A percentile compares a stretch with the other conserved stretches of the same genome.
Evolutionary conservation across 2,329 filamentous ascomycete genomes (phyloP).

Genomic region (Raffaelea deltoideospora): DNA sequence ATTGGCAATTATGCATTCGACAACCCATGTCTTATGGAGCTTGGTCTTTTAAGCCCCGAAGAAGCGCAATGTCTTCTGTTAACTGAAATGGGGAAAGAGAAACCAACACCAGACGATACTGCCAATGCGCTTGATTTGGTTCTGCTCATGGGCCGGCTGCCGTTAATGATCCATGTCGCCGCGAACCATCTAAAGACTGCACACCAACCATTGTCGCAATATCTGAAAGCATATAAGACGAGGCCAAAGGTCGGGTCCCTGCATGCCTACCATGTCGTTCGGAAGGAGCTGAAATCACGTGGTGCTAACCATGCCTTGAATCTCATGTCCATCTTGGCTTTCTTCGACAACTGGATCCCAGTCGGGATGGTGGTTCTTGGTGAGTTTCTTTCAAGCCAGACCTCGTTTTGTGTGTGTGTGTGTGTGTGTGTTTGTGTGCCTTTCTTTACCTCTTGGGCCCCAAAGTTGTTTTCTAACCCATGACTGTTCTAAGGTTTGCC

Average conservation of each 20-base stretch:
- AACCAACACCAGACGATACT: conserved; percentile 36
- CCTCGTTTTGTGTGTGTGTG: no score
- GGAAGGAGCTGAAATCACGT: conserved; percentile 30
- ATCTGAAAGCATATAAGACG: conserved; percentile 39
- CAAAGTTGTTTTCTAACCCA: no score
- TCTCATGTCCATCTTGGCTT: conserved; percentile 48
- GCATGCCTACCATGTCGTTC: conserved; percentile 30
- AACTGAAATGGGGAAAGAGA: conserved; percentile 44
- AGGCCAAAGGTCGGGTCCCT: conserved; percentile 37
- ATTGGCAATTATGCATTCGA: conserved; percentile 40
- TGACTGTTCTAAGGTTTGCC: conserved; percentile 21
- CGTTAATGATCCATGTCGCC: conserved; percentile 52
- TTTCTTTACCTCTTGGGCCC: no score
- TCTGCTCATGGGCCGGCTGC: conserved; percentile 46
- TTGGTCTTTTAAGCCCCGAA: conserved; percentile 36
- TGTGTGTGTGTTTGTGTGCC: no score
- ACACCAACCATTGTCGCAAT: conserved; percentile 44
- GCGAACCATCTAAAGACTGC: conserved; percentile 46
- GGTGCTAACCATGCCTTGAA: conserved; percentile 42
- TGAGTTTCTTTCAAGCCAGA: no score
- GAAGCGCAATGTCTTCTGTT: conserved; percentile 48
- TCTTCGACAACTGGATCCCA: conserved; percentile 49
- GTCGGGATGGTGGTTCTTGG: conserved; percentile 50
- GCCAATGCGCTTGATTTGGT: conserved; percentile 46
- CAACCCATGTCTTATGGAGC: conserved; percentile 40